Base-by-base conservation (phyloP, 345 rosid genomes). In the Eucalyptus leucophloia region DNA sequence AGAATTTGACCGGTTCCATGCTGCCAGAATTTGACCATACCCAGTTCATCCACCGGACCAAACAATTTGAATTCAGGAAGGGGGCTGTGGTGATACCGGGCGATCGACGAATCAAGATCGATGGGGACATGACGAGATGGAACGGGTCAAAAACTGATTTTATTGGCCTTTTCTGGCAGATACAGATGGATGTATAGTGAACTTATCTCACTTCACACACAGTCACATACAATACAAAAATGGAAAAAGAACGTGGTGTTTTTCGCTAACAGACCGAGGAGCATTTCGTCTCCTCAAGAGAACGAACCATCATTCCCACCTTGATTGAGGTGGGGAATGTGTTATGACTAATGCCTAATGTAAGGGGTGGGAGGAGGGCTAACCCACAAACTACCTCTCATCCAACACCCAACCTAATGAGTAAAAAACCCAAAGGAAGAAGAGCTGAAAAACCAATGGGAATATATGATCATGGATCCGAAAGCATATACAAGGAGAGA, bases 301-400 rank as follows among this genome's bases (percentile, higher is more conserved):
- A 72, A 72, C 3, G 44, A 72, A 72, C 23, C 82, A 34, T 34
- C 82, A 23, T 77, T 6, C 85, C 85, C 85, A 44, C 24, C 8
- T 77, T 40, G 85, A 21, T 77, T 12, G 47, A 77, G 47, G 85
- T 44, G 47, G 85, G 17, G 8, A 40, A 37, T 86, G 45, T 2
- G 40, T 50, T 42, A 51, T 56, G 85, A 77, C 85, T 77, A 40
- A 77, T 24, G 47, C 85, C 85, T 77, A 77, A 40, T 0, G 37
- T 49, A 53, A 49, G 90, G 95, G 95, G 94, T 89, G 93, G 95
- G 97, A 95, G 95, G 97, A 94, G 97, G 98, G 93, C 92, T 89
- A 91, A 92, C 92, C 93, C 88, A 91, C 92, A 92, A 93, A 94
- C 96, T 92, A 91, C 96, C 98, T 95, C 97, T 92, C 98, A 90